Evolutionary conservation across 2,329 filamentous ascomycete genomes (phyloP), one percentile per base, ranked within the genome.

Genomic region (Corynespora cassiicola): DNA sequence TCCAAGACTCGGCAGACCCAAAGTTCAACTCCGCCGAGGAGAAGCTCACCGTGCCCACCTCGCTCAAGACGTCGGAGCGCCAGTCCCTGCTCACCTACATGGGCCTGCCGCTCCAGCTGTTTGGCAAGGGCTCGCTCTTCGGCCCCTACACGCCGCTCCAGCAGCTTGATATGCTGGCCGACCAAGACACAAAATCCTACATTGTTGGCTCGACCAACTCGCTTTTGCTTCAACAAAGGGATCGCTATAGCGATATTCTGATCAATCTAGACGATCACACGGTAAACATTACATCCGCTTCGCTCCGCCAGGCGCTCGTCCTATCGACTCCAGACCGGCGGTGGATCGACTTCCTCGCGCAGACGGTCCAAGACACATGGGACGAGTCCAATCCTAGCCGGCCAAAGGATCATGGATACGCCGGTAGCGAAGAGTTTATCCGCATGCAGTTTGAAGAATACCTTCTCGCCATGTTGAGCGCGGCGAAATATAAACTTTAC

Each of bases 171-270:
- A 80, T 96, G 54, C 80, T 99, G 25, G 92, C 92, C 35, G 92
- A 97, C 69, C 85, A 90, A 56, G 88, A 90, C 26, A 97, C 94
- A 14, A 97, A 96, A 72, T 96, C 92, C 2, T 99, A 97, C 60
- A 87, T 99, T 36, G 91, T 99, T 40, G 94, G 94, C 48, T 96
- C 91, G 52, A 99, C 94, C 23, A 99, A 99, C 67, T 95, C 90
- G 5, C 77, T 99, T 16, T 78, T 99, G 21, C 75, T 99, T 8
- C 91, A 96, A 60, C 94, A 99, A 66, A 95, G 85, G 66, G 92
- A 99, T 64, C 84, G 90, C 28, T 97, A 99, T 67, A 95, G 90
- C 66, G 94, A 99, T 61, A 90, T 97, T 22, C 78, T 99, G 44
- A 90, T 99, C 64, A 96, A 99, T 63, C 84, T 99, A 14, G 94